Evolutionary conservation across 2,329 filamentous ascomycete genomes (phyloP).

Genomic region (Xylariomycetidae sp.): DNA sequence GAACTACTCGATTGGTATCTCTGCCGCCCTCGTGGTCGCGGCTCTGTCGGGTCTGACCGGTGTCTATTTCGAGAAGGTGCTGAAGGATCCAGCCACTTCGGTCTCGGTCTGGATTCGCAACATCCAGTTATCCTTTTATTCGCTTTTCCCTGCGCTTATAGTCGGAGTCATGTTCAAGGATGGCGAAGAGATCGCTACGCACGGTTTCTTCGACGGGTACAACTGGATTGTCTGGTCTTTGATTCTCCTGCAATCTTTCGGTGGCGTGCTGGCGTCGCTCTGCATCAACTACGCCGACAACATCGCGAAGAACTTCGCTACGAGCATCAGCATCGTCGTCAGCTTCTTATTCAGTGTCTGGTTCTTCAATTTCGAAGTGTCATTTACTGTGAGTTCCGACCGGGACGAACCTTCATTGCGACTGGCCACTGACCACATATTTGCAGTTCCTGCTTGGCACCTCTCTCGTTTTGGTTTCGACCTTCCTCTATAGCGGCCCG

Average conservation of each 20-base stretch:
- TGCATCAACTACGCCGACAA: conserved; percentile 82
- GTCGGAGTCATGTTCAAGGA: conserved; percentile 84
- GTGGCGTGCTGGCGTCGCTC: conserved; percentile 76
- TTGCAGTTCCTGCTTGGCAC: conserved; percentile 76
- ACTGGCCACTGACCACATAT: conserved; percentile 5
- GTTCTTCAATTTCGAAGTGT: conserved; percentile 77
- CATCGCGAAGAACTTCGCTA: conserved; percentile 90
- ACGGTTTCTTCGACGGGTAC: conserved; percentile 93
- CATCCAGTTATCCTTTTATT: conserved; percentile 91
- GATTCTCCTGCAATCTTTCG: conserved; percentile 73
- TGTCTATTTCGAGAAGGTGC: conserved; percentile 83
- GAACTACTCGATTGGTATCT: conserved; percentile 73
- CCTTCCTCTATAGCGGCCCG: conserved; percentile 74
- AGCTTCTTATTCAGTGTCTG: conserved; percentile 80
- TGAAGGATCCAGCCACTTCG: conserved; percentile 73
- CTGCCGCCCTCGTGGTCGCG: conserved; percentile 72
- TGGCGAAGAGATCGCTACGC: conserved; percentile 71
- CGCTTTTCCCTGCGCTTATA: conserved; percentile 80
- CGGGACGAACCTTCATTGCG: not conserved
- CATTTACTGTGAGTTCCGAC: conserved; percentile 55
- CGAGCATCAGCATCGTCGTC: conserved; percentile 83
- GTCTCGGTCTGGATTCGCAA: conserved; percentile 91
- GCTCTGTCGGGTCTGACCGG: conserved; percentile 78
- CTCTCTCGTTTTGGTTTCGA: conserved; percentile 69
- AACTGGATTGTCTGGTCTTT: conserved; percentile 87